These are phyloP conservation scores for Cicer bijugum DNA, from an alignment of 306 rosid species.

Conservation along the genomic window DNA sequence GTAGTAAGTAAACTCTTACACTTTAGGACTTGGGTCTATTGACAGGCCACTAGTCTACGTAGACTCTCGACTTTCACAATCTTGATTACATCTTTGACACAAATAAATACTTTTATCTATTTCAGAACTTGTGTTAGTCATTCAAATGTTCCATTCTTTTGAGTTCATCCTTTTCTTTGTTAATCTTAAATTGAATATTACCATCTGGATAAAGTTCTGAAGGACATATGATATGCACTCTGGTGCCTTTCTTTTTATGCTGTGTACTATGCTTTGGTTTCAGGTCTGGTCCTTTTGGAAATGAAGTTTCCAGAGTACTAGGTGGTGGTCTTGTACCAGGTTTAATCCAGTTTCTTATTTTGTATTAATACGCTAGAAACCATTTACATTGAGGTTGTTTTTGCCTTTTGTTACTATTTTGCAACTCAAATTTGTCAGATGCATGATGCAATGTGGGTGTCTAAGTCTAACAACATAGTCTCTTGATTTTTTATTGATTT, in stretches of 20 bases:
- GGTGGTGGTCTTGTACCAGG: slow-evolving; percentile 99
- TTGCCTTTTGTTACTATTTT: neutral
- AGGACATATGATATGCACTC: neutral
- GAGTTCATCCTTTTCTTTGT: neutral
- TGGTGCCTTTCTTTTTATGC: slow-evolving; percentile 32
- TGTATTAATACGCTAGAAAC: slow-evolving; percentile 1
- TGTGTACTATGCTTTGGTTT: slow-evolving; percentile 41
- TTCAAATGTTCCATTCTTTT: neutral
- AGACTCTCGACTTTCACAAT: neutral
- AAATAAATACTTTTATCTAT: slow-evolving; percentile 12
- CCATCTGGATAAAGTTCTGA: neutral
- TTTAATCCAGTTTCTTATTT: slow-evolving; percentile 44
- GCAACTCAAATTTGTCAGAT: slow-evolving; percentile 16
- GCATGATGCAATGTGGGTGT: slow-evolving; percentile 2
- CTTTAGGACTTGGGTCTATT: neutral
- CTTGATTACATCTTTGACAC: neutral
- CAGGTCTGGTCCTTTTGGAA: slow-evolving; percentile 78
- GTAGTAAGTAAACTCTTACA: neutral
- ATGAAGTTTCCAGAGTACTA: slow-evolving; percentile 83
- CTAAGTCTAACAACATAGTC: slow-evolving; percentile 17
- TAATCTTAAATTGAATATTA: neutral
- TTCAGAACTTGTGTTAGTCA: neutral
- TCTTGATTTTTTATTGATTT: neutral
- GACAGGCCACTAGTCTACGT: neutral
- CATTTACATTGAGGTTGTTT: slow-evolving; percentile 31